phyloP scores from a whole-genome alignment of 2,329 filamentous ascomycete genomes.

The Elsinoe perseae region DNA sequence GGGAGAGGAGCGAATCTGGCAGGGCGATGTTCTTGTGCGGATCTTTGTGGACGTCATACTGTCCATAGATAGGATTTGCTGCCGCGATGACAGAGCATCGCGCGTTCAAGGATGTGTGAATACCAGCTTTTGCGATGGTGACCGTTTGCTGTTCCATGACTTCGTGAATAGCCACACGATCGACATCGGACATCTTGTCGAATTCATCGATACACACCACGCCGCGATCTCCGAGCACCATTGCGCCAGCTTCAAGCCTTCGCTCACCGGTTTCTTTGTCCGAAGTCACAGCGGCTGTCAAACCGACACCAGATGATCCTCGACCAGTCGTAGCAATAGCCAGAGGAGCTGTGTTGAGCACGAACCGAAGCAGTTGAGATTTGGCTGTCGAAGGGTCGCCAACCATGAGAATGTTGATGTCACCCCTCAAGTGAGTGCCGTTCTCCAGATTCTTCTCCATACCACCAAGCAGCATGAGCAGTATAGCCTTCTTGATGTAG shows the following conservation, averaged over 20 bases:
- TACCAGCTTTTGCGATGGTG: slow-evolving; percentile 96
- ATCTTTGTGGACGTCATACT: slow-evolving; percentile 98
- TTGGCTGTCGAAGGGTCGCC: slow-evolving; percentile 98
- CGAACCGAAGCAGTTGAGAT: slow-evolving; percentile 93
- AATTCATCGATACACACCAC: slow-evolving; percentile 99
- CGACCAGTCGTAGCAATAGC: slow-evolving; percentile 96
- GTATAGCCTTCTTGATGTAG: slow-evolving; percentile 94
- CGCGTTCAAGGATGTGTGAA: slow-evolving; percentile 94
- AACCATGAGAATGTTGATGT: slow-evolving; percentile 99
- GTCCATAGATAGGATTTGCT: slow-evolving; percentile 94
- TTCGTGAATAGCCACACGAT: slow-evolving; percentile 98
- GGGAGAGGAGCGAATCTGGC: slow-evolving; percentile 89
- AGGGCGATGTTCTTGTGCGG: slow-evolving; percentile 97
- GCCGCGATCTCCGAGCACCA: slow-evolving; percentile 94
- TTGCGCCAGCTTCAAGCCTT: slow-evolving; percentile 90
- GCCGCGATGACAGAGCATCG: slow-evolving; percentile 94
- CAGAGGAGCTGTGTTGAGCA: slow-evolving; percentile 90
- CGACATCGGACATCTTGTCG: slow-evolving; percentile 98
- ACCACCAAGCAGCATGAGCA: slow-evolving; percentile 88
- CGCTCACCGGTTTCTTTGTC: slow-evolving; percentile 97
- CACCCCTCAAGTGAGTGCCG: slow-evolving; percentile 92
- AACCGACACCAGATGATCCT: slow-evolving; percentile 89
- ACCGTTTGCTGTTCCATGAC: slow-evolving; percentile 99
- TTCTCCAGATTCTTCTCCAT: slow-evolving; percentile 99
- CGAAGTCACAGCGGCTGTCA: slow-evolving; percentile 90